Percentiles rank a stretch among this genome's conserved stretches.
Conservation (phyloP, 2,329 filamentous ascomycete genomes). For the Fusarium xylarioides region DNA sequence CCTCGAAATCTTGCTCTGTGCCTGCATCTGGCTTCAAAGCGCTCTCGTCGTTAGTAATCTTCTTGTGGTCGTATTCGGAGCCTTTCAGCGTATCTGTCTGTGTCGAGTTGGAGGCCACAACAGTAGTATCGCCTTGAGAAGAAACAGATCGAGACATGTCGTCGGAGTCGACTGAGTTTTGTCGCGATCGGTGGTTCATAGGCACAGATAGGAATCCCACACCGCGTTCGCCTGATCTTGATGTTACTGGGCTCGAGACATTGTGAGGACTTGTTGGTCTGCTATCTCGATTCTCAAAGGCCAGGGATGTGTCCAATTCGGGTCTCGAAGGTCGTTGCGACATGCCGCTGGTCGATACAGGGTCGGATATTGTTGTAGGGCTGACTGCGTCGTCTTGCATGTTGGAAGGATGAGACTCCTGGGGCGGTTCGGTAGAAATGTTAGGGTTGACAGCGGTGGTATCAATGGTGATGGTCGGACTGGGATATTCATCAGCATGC, state of each 20-base stretch:
- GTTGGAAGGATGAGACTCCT: slow-evolving; percentile 37
- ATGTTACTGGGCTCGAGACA: slow-evolving; percentile 67
- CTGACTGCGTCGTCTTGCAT: slow-evolving; percentile 55
- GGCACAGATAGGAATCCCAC: slow-evolving; percentile 73
- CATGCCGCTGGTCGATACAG: slow-evolving; percentile 38
- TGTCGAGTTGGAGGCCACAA: slow-evolving; percentile 57
- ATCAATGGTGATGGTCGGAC: slow-evolving; percentile 65
- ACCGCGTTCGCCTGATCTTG: slow-evolving; percentile 56
- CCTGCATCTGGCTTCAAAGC: slow-evolving; percentile 80
- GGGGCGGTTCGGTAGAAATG: slow-evolving; percentile 43
- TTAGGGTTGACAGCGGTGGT: slow-evolving; percentile 54
- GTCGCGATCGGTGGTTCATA: slow-evolving; percentile 64
- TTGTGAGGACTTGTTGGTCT: slow-evolving; percentile 78
- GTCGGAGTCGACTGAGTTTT: slow-evolving; percentile 75
- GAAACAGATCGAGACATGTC: slow-evolving; percentile 67
- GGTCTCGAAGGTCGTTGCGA: slow-evolving; percentile 39
- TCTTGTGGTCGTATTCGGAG: slow-evolving; percentile 56
- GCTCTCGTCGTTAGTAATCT: slow-evolving; percentile 70
- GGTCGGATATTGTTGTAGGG: slow-evolving; percentile 50
- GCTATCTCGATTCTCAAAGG: slow-evolving; percentile 73
- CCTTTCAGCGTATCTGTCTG: slow-evolving; percentile 52
- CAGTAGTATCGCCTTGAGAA: slow-evolving; percentile 71
- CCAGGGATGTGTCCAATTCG: slow-evolving; percentile 64
- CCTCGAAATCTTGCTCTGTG: slow-evolving; percentile 77
- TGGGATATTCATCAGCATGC: slow-evolving; percentile 41